Evolutionary conservation across 139 green algal species (phyloP).

Genomic region (Nannochloris sp.): DNA sequence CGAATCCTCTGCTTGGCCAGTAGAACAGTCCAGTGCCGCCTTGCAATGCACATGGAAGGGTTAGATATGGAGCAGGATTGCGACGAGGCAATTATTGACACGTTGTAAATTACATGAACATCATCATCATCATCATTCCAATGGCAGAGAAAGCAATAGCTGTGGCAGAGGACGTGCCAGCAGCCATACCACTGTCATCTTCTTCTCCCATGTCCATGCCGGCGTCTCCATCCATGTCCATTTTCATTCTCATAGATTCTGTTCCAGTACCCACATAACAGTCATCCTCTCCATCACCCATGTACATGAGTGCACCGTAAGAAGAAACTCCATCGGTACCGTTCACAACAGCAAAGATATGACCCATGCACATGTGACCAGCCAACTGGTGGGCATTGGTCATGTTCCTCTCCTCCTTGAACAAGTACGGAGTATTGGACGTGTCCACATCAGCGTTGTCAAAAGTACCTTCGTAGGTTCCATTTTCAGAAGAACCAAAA

Average conservation of each 20-base stretch:
- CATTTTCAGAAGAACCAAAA: no score
- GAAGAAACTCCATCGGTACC: not conserved
- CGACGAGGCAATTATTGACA: not conserved
- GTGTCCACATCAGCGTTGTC: no score
- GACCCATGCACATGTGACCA: not conserved
- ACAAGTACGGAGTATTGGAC: not conserved
- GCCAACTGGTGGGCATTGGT: not conserved
- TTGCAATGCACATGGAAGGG: constrained; percentile 6
- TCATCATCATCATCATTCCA: no score
- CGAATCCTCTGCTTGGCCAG: not conserved
- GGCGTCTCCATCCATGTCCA: not conserved
- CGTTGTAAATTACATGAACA: no score
- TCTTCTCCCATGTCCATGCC: not conserved
- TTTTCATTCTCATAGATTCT: not conserved
- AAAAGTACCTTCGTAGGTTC: no score
- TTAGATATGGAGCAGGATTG: not conserved
- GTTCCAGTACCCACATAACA: not conserved
- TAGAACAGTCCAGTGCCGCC: constrained; percentile 8
- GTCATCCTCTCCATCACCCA: not conserved
- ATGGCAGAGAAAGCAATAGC: no score
- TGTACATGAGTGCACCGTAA: not conserved
- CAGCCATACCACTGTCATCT: not conserved
- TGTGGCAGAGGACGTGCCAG: no score
- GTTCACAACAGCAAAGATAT: not conserved
- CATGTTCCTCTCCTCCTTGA: not conserved